These are phyloP conservation scores for Globisporangium solare DNA, from an alignment of 352 stramenopile genomes.

Conservation along the genomic window DNA sequence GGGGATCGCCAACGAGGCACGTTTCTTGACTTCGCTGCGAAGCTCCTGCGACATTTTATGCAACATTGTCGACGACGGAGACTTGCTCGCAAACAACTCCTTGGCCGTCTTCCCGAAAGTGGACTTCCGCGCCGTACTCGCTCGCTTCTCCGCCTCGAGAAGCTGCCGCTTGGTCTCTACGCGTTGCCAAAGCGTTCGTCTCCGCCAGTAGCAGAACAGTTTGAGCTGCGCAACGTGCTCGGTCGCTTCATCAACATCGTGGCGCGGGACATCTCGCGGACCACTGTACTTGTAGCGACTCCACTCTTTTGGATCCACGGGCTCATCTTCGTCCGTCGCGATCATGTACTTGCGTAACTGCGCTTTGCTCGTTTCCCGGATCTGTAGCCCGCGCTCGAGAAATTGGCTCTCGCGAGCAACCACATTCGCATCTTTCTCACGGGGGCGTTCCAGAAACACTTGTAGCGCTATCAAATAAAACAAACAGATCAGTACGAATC, in stretches of 20 bases:
- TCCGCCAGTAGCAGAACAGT: conserved; percentile 52
- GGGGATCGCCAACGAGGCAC: conserved; percentile 1
- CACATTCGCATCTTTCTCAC: conserved; percentile 35
- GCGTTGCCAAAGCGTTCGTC: conserved; percentile 29
- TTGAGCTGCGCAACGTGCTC: conserved; percentile 49
- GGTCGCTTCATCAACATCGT: conserved; percentile 42
- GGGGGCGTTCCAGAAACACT: conserved; percentile 33
- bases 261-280: conserved; percentile 32
- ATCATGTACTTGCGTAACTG: conserved; percentile 74
- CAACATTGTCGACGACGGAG: too few relatives aligned
- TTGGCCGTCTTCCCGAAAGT: neutral
- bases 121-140: neutral
- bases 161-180: conserved; percentile 35
- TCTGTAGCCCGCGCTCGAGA: conserved; percentile 47
- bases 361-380: conserved; percentile 50
- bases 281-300: conserved; percentile 44
- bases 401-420: conserved; percentile 49
- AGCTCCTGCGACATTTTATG: too few relatives aligned
- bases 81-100: too few relatives aligned
- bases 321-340: conserved; percentile 47
- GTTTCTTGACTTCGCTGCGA: conserved; percentile 2
- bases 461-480: conserved; percentile 23
- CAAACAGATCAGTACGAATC: neutral
- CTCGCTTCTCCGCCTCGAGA: conserved; percentile 26
- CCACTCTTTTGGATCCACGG: conserved; percentile 63